Percentiles rank a stretch among this genome's conserved stretches.
Evolutionary conservation across 805 yeast species (phyloP).

Genomic region (Saccharomycopsis sp.): DNA sequence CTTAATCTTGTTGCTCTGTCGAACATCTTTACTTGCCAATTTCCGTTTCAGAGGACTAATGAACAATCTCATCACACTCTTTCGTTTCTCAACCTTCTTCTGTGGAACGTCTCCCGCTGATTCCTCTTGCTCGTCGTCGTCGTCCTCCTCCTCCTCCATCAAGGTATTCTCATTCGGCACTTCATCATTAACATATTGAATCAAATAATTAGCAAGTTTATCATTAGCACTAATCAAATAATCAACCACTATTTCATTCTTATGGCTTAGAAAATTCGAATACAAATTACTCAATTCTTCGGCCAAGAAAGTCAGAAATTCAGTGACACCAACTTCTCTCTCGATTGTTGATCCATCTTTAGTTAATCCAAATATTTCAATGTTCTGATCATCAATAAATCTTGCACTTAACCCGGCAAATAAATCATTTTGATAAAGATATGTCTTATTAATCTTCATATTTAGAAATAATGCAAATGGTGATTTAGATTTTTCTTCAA

Average conservation of each 20-base stretch:
- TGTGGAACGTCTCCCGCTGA: slow-evolving; percentile 18
- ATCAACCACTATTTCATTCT: slow-evolving; percentile 28
- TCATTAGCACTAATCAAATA: slow-evolving; percentile 29
- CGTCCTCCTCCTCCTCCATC: slow-evolving; percentile 1
- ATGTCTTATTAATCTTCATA: slow-evolving; percentile 33
- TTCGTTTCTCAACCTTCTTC: slow-evolving; percentile 2
- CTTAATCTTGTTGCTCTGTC: not conserved
- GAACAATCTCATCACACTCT: slow-evolving; percentile 14
- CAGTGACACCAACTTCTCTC: slow-evolving; percentile 27
- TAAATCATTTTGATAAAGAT: slow-evolving; percentile 34
- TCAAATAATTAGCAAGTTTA: slow-evolving; percentile 21
- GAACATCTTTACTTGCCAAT: slow-evolving; percentile 3
- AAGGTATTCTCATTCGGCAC: not conserved
- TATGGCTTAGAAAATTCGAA: slow-evolving; percentile 30
- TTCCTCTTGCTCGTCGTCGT: not conserved
- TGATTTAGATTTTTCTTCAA: slow-evolving; percentile 49
- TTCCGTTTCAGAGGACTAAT: slow-evolving; percentile 19
- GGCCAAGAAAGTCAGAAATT: slow-evolving; percentile 32
- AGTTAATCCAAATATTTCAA: slow-evolving; percentile 27
- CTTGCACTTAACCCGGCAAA: slow-evolving; percentile 44
- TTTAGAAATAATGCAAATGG: slow-evolving; percentile 65
- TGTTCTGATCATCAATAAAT: slow-evolving; percentile 30
- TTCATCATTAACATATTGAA: slow-evolving; percentile 12
- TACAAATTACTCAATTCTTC: slow-evolving; percentile 33
- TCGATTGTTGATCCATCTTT: slow-evolving; percentile 23